Conservation (phyloP, 2,329 filamentous ascomycete genomes). For the Aspergillus awamori region DNA sequence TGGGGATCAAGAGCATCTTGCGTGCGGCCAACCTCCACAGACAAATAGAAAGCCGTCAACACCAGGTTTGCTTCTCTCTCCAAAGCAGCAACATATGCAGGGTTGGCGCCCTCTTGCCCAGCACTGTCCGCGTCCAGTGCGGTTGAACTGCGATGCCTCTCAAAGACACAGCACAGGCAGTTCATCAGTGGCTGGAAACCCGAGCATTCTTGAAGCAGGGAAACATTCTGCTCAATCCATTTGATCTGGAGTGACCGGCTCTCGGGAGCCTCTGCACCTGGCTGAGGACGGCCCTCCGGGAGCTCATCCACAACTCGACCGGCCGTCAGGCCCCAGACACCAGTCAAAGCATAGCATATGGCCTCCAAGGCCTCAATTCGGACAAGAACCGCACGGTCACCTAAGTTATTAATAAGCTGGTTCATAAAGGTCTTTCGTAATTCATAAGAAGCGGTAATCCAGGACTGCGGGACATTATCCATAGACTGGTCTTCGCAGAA, state of each 20-base stretch:
- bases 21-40: conserved; percentile 46
- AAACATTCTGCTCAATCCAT: conserved; percentile 50
- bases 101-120: conserved; percentile 36
- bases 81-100: conserved; percentile 39
- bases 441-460: conserved; percentile 66
- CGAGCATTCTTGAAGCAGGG: conserved; percentile 40
- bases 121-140: conserved; percentile 29
- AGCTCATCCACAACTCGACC: conserved; percentile 44
- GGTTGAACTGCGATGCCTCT: conserved; percentile 35
- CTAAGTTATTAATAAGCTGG: conserved; percentile 40
- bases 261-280: conserved; percentile 46
- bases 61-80: conserved; percentile 47
- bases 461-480: conserved; percentile 52
- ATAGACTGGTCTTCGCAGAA: conserved; percentile 45
- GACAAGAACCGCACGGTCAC: conserved; percentile 42
- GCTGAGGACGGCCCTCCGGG: conserved; percentile 36
- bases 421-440: conserved; percentile 47
- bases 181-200: conserved; percentile 41
- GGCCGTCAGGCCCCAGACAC: conserved; percentile 71
- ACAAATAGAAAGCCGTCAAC: conserved; percentile 47
- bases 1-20: conserved; percentile 33
- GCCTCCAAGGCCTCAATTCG: conserved; percentile 51
- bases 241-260: conserved; percentile 52
- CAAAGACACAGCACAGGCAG: conserved; percentile 44
- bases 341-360: conserved; percentile 61